These are phyloP conservation scores for Poa annua DNA, from an alignment of 176 grass and related monocot species.

Conservation along the genomic window DNA sequence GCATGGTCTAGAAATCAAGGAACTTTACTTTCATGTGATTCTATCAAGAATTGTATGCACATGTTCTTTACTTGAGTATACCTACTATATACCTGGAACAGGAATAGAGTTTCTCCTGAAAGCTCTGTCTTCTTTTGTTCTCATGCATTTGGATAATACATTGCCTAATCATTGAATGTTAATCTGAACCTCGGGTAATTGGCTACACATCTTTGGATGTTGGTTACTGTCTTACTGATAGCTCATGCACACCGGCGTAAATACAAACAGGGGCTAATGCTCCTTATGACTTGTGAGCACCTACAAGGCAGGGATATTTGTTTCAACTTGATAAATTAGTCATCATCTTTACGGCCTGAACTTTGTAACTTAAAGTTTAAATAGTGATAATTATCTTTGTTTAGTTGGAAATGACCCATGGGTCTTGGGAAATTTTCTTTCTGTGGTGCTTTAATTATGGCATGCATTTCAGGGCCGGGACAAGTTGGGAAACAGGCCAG, in stretches of 20 bases:
- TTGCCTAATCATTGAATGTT: not conserved
- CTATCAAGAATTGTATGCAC: not conserved
- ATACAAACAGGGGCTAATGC: not conserved
- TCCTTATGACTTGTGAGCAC: not conserved
- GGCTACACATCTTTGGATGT: not conserved
- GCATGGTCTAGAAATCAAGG: not conserved
- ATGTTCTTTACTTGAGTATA: not conserved
- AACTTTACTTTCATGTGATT: constrained; percentile 1
- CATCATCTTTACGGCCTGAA: not conserved
- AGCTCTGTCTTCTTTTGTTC: not conserved
- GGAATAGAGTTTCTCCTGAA: not conserved
- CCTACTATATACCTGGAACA: not conserved
- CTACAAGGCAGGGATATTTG: constrained; percentile 12
- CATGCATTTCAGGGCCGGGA: constrained; percentile 73
- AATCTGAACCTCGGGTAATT: not conserved
- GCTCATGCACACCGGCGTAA: not conserved
- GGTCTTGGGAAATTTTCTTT: not conserved
- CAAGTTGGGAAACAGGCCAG: constrained; percentile 61
- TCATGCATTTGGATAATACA: not conserved
- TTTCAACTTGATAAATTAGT: not conserved
- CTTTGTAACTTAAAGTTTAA: not conserved
- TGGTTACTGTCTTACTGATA: not conserved
- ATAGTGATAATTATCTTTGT: not conserved
- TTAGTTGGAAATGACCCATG: constrained; percentile 16
- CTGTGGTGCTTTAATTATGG: constrained; percentile 19